phyloP scores from a whole-genome alignment of 805 yeast species.

The Ogataea populi-albae region DNA sequence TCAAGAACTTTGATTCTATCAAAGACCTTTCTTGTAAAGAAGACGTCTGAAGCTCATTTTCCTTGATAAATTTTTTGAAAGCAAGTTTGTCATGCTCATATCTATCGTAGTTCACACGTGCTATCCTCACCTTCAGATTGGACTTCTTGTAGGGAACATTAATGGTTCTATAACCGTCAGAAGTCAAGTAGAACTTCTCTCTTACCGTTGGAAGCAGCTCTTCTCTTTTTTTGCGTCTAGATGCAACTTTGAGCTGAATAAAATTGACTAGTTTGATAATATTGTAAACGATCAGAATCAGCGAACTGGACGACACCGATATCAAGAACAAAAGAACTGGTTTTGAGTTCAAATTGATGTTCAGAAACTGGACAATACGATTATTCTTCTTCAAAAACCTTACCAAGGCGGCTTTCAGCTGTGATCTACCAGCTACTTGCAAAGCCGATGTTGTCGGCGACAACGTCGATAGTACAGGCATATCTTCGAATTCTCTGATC shows the following conservation, averaged over 20 bases:
- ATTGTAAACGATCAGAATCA: conserved; percentile 23
- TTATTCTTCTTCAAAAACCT: conserved; percentile 16
- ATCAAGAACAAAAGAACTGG: conserved; percentile 33
- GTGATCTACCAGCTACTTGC: conserved; percentile 1
- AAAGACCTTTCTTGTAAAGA: conserved; percentile 4
- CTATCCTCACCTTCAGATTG: conserved; percentile 41
- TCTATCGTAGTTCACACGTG: conserved; percentile 45
- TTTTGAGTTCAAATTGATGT: conserved; percentile 30
- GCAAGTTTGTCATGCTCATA: conserved; percentile 56
- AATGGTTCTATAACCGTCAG: conserved; percentile 39
- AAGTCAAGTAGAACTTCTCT: conserved; percentile 8
- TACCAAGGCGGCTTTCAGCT: conserved; percentile 2
- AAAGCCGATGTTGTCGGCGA: conserved; percentile 1
- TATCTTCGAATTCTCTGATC: too few relatives aligned
- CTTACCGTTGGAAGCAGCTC: conserved; percentile 1
- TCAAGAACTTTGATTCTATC: conserved; percentile 58
- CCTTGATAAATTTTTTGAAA: conserved; percentile 45
- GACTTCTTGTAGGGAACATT: conserved; percentile 46
- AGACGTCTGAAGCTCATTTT: conserved; percentile 17
- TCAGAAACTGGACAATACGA: conserved; percentile 18
- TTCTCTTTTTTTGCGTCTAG: conserved; percentile 1
- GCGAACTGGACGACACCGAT: conserved; percentile 26
- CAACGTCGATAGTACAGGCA: conserved; percentile 1
- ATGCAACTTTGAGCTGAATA: conserved; percentile 11
- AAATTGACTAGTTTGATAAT: conserved; percentile 23